Evolutionary conservation across 768 basidiomycete genomes (phyloP).

Genomic region (Gautieria morchelliformis): DNA sequence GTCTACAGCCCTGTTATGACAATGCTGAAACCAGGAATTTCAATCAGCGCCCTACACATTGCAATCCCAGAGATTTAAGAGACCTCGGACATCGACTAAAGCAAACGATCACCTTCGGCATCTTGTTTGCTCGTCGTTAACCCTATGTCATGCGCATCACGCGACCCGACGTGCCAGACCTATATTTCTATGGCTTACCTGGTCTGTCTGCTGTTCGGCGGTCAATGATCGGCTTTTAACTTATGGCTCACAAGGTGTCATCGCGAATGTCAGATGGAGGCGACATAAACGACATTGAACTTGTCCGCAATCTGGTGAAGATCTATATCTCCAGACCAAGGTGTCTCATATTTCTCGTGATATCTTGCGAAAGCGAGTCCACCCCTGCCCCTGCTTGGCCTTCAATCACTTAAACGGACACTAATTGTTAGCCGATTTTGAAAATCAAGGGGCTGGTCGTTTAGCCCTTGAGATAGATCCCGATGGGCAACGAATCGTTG

Average conservation of each 20-base stretch:
- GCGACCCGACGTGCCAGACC: slow-evolving; percentile 39
- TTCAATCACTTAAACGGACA: background rate
- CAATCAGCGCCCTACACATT: too few species aligned
- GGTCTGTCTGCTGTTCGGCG: slow-evolving; percentile 20
- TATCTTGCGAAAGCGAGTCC: slow-evolving; percentile 29
- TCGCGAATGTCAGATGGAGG: slow-evolving; percentile 43
- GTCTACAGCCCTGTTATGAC: too few species aligned
- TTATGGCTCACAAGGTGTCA: slow-evolving; percentile 34
- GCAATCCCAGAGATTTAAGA: too few species aligned
- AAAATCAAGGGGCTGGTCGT: slow-evolving; percentile 49
- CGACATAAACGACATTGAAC: slow-evolving; percentile 45
- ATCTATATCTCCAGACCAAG: slow-evolving; percentile 36
- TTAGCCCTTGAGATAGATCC: slow-evolving; percentile 48
- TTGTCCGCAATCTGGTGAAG: slow-evolving; percentile 41
- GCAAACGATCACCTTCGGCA: too few species aligned
- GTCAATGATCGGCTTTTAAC: slow-evolving; percentile 24
- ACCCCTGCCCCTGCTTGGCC: background rate
- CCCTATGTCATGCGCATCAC: slow-evolving; percentile 15
- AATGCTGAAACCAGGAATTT: too few species aligned
- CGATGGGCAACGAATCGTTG: slow-evolving; percentile 50
- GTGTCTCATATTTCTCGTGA: slow-evolving; percentile 48
- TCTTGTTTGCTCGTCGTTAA: too few species aligned
- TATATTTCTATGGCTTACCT: slow-evolving; percentile 55
- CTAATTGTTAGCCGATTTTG: slow-evolving; percentile 50
- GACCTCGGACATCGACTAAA: too few species aligned